Conservation (phyloP, 345 rosid genomes). For the Hibiscus syriacus region DNA sequence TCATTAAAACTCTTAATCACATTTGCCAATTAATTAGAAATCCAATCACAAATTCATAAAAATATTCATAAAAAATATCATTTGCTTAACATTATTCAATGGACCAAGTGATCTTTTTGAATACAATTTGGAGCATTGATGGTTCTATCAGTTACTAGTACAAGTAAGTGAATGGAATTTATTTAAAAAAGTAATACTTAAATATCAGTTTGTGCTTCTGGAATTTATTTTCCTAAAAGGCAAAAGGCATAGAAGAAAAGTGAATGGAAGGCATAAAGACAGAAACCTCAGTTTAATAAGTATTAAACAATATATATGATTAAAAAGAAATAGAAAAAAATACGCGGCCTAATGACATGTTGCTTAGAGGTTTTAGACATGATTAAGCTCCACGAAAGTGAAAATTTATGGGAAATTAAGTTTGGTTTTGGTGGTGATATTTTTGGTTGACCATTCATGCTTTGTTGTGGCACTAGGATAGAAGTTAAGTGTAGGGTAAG, state of each 20-base stretch:
- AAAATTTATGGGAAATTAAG: background rate
- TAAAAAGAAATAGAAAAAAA: background rate
- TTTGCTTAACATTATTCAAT: background rate
- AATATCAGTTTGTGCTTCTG: background rate
- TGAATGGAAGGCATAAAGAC: background rate
- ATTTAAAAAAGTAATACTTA: background rate
- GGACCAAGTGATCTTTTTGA: too few relatives aligned
- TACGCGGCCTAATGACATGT: background rate
- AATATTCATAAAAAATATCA: background rate
- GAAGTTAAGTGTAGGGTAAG: background rate
- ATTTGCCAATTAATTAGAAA: conserved; percentile 1
- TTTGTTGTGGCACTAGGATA: background rate
- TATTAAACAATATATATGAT: too few relatives aligned
- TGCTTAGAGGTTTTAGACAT: background rate
- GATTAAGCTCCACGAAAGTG: background rate
- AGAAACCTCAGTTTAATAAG: too few relatives aligned
- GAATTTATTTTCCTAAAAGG: background rate
- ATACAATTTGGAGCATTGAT: background rate
- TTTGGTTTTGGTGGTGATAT: background rate
- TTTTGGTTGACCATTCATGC: background rate
- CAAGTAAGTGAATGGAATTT: too few relatives aligned
- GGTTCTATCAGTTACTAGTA: background rate
- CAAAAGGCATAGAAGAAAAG: background rate
- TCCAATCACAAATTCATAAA: background rate
- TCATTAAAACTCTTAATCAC: background rate